Base-by-base conservation (phyloP, 169 alveolate species). In the Ichthyophthirius multifiliis region DNA sequence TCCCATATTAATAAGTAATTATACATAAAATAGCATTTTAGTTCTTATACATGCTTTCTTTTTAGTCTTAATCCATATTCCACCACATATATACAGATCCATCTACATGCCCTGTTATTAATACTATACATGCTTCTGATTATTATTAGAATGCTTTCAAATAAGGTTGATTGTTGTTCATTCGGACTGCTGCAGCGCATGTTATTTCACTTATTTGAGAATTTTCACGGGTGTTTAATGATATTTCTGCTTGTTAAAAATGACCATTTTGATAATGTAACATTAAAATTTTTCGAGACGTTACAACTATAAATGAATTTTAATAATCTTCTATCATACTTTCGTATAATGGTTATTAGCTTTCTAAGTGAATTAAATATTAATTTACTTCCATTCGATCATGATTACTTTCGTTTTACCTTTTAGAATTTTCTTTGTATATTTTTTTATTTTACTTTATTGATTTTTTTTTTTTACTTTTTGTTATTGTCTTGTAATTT, bases 41-140 rank as follows among this genome's bases (percentile, higher is more conserved):
- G n/a, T n/a, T 74, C 71, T 86, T 85, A 34, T 74, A 74, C 5
- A 79, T 64, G 18, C 86, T 46, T n/a, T 78, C 83, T 35, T 90
- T 84, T 31, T 85, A 82, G 65, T 46, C 80, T 55, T 55, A 34
- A 47, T 89, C 84, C 32, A 45, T 67, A 20, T 84, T 43, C 41
- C 76, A 84, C 96, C 96, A 92, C 6, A 87, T 31, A 7, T 79
- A 75, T 3, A 92, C 86, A 12, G 73, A 27, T 27, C 96, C 96
- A 77, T 92, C 90, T 35, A 79, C 34, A 76, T 89, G 94, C n/a
- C 96, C 96, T 16, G 94, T 85, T 41, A 92, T 37, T 18, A 89
- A 80, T 18, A 88, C 65, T 43, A 81, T 71, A 15, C 75, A 65
- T 5, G 65, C 79, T 16, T 81, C 82, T 15, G 44, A 46, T 71